Conservation (phyloP, 306 rosid genomes). For the Fagus sylvatica region DNA sequence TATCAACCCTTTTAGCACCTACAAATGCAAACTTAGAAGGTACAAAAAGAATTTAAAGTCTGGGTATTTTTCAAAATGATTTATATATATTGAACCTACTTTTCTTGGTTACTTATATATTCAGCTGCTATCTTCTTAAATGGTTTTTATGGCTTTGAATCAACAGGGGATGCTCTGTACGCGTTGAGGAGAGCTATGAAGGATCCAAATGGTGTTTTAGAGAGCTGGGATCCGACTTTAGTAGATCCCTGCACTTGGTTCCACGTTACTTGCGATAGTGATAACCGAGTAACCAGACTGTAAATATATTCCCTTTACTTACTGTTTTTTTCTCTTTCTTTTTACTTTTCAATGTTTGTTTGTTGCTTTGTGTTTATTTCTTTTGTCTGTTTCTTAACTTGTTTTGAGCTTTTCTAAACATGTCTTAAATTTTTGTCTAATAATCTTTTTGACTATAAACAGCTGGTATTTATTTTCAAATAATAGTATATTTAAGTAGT, state of each 20-base stretch:
- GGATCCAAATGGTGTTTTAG: slow-evolving; percentile 67
- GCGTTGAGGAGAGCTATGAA: slow-evolving; percentile 70
- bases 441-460: not conserved
- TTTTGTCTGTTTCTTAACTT: not conserved
- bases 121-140: not conserved
- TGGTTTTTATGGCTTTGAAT: slow-evolving; percentile 2
- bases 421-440: not conserved
- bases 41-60: slow-evolving; percentile 13
- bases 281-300: slow-evolving; percentile 69
- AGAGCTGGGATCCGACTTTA: slow-evolving; percentile 88
- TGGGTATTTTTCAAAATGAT: not conserved
- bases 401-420: not conserved
- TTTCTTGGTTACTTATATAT: not conserved
- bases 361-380: not conserved
- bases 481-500: not conserved
- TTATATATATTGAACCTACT: not conserved
- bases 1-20: slow-evolving; percentile 29
- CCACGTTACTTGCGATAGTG: slow-evolving; percentile 74
- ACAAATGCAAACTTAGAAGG: slow-evolving; percentile 73
- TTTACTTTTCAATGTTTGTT: not conserved
- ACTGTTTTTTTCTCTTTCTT: not conserved
- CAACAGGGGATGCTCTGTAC: slow-evolving; percentile 79
- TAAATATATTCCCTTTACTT: slow-evolving; percentile 15
- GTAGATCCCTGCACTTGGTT: slow-evolving; percentile 98
- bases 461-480: not conserved